A percentile compares a stretch with the other conserved stretches of the same genome.
These are phyloP conservation scores for Saitozyma sp. DNA, from an alignment of 768 basidiomycete genomes.

Conservation along the genomic window DNA sequence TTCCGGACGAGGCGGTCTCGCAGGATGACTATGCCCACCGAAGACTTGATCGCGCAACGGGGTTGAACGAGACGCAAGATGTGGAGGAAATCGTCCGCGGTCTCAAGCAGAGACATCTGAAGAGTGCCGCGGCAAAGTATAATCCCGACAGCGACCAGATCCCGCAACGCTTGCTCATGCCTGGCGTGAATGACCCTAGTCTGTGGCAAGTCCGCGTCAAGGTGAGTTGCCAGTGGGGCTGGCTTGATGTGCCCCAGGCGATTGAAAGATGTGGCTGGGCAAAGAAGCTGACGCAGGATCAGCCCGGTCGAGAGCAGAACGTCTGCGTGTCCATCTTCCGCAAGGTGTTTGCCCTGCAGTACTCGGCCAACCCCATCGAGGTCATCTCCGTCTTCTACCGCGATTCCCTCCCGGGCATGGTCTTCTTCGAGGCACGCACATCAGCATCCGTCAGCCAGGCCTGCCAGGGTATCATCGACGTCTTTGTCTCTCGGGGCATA, in stretches of 20 bases:
- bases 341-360: slow-evolving; percentile 83
- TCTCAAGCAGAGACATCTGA: slow-evolving; percentile 73
- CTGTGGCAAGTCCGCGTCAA: slow-evolving; percentile 94
- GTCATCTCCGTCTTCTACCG: slow-evolving; percentile 94
- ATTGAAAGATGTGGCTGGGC: neutral
- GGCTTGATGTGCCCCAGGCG: neutral
- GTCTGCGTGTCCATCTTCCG: slow-evolving; percentile 93
- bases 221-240: slow-evolving; percentile 56
- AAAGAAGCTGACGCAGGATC: slow-evolving; percentile 9
- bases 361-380: slow-evolving; percentile 71
- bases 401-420: slow-evolving; percentile 90
- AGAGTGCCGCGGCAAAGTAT: slow-evolving; percentile 60
- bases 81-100: slow-evolving; percentile 81
- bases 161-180: slow-evolving; percentile 91
- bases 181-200: slow-evolving; percentile 90
- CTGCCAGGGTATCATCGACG: slow-evolving; percentile 84
- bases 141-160: slow-evolving; percentile 90
- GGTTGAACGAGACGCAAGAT: slow-evolving; percentile 64
- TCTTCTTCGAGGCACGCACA: slow-evolving; percentile 92
- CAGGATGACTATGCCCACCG: slow-evolving; percentile 53
- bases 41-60: slow-evolving; percentile 65
- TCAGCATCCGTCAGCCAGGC: slow-evolving; percentile 82
- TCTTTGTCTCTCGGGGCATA: slow-evolving; percentile 75
- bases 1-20: slow-evolving; percentile 31
- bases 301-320: slow-evolving; percentile 90